Evolutionary conservation across 352 stramenopile species (phyloP).

Genomic region (Phytophthora megakarya): DNA sequence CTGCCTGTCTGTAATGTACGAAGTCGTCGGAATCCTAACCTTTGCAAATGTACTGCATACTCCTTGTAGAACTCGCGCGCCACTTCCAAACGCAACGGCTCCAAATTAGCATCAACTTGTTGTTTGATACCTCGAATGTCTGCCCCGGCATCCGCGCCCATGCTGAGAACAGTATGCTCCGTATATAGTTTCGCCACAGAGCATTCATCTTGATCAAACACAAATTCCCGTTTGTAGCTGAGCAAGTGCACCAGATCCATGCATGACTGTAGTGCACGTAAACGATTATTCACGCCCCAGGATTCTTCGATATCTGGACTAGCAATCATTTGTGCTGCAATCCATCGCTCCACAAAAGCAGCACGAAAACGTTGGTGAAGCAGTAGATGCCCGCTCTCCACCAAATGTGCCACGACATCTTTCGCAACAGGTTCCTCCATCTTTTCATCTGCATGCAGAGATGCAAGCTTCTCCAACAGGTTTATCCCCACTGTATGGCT

Average conservation of each 20-base stretch:
- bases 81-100: conserved; percentile 70
- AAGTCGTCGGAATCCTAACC: conserved; percentile 71
- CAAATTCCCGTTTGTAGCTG: conserved; percentile 88
- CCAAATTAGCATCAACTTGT: conserved; percentile 74
- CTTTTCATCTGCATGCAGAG: conserved; percentile 41
- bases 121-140: conserved; percentile 70
- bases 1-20: conserved; percentile 37
- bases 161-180: conserved; percentile 75
- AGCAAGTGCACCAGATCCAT: conserved; percentile 87
- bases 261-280: conserved; percentile 67
- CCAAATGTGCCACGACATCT: conserved; percentile 54
- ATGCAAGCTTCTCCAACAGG: conserved; percentile 53
- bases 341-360: conserved; percentile 78
- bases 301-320: conserved; percentile 51
- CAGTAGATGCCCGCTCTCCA: conserved; percentile 63
- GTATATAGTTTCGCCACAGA: conserved; percentile 77
- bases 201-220: conserved; percentile 74
- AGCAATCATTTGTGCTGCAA: conserved; percentile 49
- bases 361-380: conserved; percentile 77
- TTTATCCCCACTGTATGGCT: conserved; percentile 58
- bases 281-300: conserved; percentile 46
- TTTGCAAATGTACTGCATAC: conserved; percentile 63
- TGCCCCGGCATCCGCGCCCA: conserved; percentile 65
- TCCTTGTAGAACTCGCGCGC: conserved; percentile 74
- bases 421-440: conserved; percentile 63